Evolutionary conservation across 257 asterid species (phyloP).

Genomic region (Hygrophila difformis): DNA sequence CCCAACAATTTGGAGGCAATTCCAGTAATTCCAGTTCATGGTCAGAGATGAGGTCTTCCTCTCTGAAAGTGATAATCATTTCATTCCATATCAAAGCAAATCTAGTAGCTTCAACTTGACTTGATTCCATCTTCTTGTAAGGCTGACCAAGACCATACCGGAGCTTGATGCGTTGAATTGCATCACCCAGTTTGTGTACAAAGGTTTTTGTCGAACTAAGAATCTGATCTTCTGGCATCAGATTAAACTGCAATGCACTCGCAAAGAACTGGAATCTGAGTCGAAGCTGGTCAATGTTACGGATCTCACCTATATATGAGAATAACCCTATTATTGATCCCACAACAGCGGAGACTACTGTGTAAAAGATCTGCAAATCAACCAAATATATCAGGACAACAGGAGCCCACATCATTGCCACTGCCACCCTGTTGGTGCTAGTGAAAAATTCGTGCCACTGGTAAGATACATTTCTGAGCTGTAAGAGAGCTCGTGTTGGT

Average conservation of each 20-base stretch:
- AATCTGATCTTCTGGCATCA: conserved; percentile 99
- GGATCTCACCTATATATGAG: conserved; percentile 96
- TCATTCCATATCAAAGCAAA: conserved; percentile 98
- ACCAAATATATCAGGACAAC: conserved; percentile 83
- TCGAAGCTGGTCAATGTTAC: conserved; percentile 85
- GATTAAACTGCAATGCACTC: conserved; percentile 90
- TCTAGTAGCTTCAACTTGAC: conserved; percentile 89
- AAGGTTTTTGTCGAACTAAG: conserved; percentile 61
- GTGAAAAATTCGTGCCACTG: conserved; percentile 81
- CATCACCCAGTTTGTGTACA: conserved; percentile 71
- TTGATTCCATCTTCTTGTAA: conserved; percentile 80
- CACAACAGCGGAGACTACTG: conserved; percentile 77
- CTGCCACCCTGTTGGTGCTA: conserved; percentile 81
- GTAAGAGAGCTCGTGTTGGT: conserved; percentile 72
- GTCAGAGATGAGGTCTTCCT: conserved; percentile 85
- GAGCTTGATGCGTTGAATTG: conserved; percentile 71
- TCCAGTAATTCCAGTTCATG: conserved; percentile 90
- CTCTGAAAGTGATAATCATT: conserved; percentile 72
- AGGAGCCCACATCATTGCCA: conserved; percentile 84
- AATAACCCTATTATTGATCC: conserved; percentile 91
- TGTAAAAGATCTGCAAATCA: conserved; percentile 95
- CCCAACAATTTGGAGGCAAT: conserved; percentile 89
- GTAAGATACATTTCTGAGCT: conserved; percentile 40
- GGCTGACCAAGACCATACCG: conserved; percentile 94
- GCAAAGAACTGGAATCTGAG: conserved; percentile 97